Conservation (phyloP, 345 rosid species). For the Lagerstroemia speciosa region DNA sequence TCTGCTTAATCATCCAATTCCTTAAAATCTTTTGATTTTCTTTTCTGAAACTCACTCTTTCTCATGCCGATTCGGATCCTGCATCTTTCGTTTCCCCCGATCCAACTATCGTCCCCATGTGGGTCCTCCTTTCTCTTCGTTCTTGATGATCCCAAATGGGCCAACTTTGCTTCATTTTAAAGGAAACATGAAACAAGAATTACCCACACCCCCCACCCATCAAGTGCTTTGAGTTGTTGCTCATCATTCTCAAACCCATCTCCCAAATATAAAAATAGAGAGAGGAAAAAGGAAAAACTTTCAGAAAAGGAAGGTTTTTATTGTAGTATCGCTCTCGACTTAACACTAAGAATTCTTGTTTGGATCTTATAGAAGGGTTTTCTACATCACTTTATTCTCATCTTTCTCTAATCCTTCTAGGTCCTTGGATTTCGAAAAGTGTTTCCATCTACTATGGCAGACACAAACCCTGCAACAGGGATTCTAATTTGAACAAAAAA, state of each 20-base stretch:
- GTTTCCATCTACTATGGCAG: neutral
- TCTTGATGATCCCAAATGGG: neutral
- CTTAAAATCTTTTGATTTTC: neutral
- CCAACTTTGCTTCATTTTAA: slow-evolving; percentile 4
- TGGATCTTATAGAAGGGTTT: no score
- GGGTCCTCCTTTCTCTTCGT: neutral
- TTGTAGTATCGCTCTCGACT: no score
- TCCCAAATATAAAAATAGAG: neutral
- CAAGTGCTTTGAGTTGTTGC: neutral
- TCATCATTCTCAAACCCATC: neutral
- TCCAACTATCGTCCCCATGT: neutral
- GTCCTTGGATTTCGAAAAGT: no score
- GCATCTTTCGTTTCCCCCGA: neutral
- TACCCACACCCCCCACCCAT: neutral
- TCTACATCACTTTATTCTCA: no score
- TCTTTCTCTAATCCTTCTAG: no score
- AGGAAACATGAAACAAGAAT: neutral
- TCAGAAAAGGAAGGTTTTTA: neutral
- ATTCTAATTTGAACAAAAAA: neutral
- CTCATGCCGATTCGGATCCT: neutral
- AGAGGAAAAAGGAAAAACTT: neutral
- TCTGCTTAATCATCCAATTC: neutral
- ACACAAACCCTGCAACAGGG: neutral
- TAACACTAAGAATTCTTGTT: no score
- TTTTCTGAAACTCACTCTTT: neutral